Base-by-base conservation (phyloP, 1,284 basidiomycete species). In the Cutaneotrichosporon sp. region DNA sequence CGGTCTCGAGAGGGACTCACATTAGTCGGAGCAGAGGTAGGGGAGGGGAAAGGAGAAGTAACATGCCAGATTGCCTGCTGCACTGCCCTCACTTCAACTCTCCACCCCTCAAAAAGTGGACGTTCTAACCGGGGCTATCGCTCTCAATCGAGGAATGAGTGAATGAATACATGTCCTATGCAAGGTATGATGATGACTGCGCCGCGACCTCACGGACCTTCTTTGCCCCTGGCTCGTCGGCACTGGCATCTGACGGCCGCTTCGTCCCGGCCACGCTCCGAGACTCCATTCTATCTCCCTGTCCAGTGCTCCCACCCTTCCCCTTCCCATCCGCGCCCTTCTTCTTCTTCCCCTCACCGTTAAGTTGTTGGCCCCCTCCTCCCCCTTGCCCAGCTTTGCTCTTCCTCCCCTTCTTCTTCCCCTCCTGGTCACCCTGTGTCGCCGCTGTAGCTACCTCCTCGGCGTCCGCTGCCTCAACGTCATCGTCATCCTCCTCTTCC, bases 401-500 rank as follows among this genome's bases (percentile, higher is more conserved):
- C 26, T 38, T n/a, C 44, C 22, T 25, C 11, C 11, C 38, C 37
- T 27, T 8, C 20, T 27, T 32, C 39, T 35, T 46, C 8, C 20
- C 26, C 33, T 25, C 20, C 9, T 17, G 25, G 8, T 22, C 37
- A 33, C 48, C n/a, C 20, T 6, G 19, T 24, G 41, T n/a, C 34
- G 29, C 24, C 35, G n/a, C 42, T 27, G 16, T 31, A 10, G 39
- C 45, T 10, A 5, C 45, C 9, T 8, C 49, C 14, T 37, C 51
- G 14, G 26, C 57, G 5, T 25, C 16, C 4, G 22, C 17, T 6
- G 24, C 38, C 16, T 49, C 61, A 17, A 63, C 79, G 20, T 77
- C 80, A 19, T 81, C 83, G 10, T 79, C 80, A 24, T 76, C 80
- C 47, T 80, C 82, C 5, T 82, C 81, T 46, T 84, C 83, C 16